phyloP scores from a whole-genome alignment of 2,329 filamentous ascomycete genomes.

The Botrytis cinerea region DNA sequence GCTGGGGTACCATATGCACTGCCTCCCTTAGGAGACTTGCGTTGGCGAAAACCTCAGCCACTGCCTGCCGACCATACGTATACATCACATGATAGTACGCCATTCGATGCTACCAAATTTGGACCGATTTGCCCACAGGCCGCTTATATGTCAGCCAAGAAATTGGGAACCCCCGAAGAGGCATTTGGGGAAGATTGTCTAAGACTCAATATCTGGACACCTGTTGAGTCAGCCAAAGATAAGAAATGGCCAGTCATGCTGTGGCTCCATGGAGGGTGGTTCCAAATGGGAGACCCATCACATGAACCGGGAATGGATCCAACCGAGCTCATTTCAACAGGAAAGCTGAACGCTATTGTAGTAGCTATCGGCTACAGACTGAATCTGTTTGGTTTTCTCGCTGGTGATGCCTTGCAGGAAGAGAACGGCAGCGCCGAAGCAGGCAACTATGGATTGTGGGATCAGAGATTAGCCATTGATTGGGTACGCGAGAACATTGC shows the following conservation, averaged over 20 bases:
- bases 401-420: constrained; percentile 28
- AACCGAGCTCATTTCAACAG: constrained; percentile 46
- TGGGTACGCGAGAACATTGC: constrained; percentile 62
- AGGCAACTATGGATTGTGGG: constrained; percentile 54
- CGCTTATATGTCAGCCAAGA: constrained; percentile 33
- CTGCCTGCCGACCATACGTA: constrained; percentile 40
- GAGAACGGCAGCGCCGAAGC: constrained; percentile 49
- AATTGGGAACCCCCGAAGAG: constrained; percentile 31
- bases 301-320: constrained; percentile 48
- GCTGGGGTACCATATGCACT: constrained; percentile 39
- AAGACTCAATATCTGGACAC: constrained; percentile 52
- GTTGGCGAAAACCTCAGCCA: constrained; percentile 39
- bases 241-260: constrained; percentile 35
- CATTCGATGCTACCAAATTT: constrained; percentile 45
- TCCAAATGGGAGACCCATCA: constrained; percentile 49
- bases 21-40: constrained; percentile 33
- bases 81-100: constrained; percentile 32
- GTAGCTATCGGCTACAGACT: constrained; percentile 31
- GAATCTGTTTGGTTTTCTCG: constrained; percentile 43
- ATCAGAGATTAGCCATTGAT: constrained; percentile 58
- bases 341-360: constrained; percentile 21
- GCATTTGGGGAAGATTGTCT: constrained; percentile 51
- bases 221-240: constrained; percentile 34
- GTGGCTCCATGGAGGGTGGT: constrained; percentile 52
- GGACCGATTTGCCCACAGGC: constrained; percentile 46